Evolutionary conservation across 2,329 filamentous ascomycete species (phyloP).

Genomic region (Plenodomus tracheiphilus): DNA sequence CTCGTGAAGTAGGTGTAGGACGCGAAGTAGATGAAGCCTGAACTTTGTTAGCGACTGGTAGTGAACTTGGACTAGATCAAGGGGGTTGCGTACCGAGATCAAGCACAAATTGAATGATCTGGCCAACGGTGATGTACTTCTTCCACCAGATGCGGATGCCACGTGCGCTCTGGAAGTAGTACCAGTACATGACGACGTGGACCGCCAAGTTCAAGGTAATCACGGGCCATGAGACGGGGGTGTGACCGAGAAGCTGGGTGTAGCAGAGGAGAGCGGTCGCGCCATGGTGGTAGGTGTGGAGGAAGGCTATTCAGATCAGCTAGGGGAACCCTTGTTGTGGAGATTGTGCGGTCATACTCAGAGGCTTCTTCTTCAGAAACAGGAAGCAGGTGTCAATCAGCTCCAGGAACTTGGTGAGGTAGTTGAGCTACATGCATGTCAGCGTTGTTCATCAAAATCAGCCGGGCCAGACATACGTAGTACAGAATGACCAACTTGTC

Average conservation of each 20-base stretch:
- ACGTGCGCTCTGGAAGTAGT: slow-evolving; percentile 98
- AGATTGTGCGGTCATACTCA: slow-evolving; percentile 61
- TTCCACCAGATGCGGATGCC: slow-evolving; percentile 99
- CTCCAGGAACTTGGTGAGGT: slow-evolving; percentile 97
- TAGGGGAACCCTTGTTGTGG: not conserved
- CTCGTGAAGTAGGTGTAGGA: slow-evolving; percentile 98
- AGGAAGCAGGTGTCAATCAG: slow-evolving; percentile 94
- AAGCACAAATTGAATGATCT: slow-evolving; percentile 96
- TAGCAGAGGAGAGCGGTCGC: slow-evolving; percentile 97
- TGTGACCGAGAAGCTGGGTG: slow-evolving; percentile 91
- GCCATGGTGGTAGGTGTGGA: slow-evolving; percentile 98
- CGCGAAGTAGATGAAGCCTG: slow-evolving; percentile 96
- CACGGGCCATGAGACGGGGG: slow-evolving; percentile 91
- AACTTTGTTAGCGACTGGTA: slow-evolving; percentile 20
- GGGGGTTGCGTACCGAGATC: slow-evolving; percentile 73
- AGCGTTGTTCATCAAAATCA: slow-evolving; percentile 31
- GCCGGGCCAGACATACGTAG: slow-evolving; percentile 68
- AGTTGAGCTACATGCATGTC: slow-evolving; percentile 76
- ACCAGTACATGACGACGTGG: slow-evolving; percentile 99
- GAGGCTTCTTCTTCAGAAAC: slow-evolving; percentile 98
- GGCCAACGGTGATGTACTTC: slow-evolving; percentile 97
- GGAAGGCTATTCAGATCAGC: slow-evolving; percentile 65
- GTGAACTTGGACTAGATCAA: not conserved
- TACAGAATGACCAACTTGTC: slow-evolving; percentile 91
- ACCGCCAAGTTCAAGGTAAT: slow-evolving; percentile 92